Conservation (phyloP, 805 yeast genomes). For the Metschnikowia continentalis region DNA sequence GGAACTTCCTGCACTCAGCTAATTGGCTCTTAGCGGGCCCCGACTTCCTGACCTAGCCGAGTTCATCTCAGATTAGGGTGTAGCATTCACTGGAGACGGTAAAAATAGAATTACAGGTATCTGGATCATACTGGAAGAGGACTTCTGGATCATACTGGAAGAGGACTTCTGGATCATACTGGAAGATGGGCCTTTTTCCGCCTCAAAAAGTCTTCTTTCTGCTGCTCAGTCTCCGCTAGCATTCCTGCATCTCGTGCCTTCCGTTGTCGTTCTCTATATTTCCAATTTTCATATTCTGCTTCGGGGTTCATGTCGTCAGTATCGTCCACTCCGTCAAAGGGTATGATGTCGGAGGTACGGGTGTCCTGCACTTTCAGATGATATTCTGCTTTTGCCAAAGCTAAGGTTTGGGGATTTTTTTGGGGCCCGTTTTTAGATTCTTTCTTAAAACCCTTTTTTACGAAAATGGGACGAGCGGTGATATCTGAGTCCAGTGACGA, state of each 20-base stretch:
- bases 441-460: slow-evolving; percentile 4
- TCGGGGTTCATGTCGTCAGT: slow-evolving; percentile 57
- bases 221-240: slow-evolving; percentile 27
- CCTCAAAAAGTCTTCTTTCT: slow-evolving; percentile 27
- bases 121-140: too few species aligned
- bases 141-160: too few species aligned
- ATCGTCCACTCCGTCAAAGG: slow-evolving; percentile 46
- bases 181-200: slow-evolving; percentile 8
- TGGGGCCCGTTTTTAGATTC: not conserved
- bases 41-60: too few species aligned
- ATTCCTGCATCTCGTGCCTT: slow-evolving; percentile 34
- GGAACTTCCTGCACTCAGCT: too few species aligned
- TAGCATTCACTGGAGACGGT: too few species aligned
- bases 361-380: slow-evolving; percentile 6
- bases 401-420: not conserved
- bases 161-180: too few species aligned
- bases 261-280: slow-evolving; percentile 35
- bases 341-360: slow-evolving; percentile 9
- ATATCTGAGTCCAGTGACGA: slow-evolving; percentile 1
- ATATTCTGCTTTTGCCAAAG: slow-evolving; percentile 13
- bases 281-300: slow-evolving; percentile 40
- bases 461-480: slow-evolving; percentile 12
- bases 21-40: too few species aligned
- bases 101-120: too few species aligned
- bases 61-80: too few species aligned